A percentile compares a stretch with the other conserved stretches of the same genome.
Conservation (phyloP, 2,329 filamentous ascomycete genomes). For the Fusarium sp. region DNA sequence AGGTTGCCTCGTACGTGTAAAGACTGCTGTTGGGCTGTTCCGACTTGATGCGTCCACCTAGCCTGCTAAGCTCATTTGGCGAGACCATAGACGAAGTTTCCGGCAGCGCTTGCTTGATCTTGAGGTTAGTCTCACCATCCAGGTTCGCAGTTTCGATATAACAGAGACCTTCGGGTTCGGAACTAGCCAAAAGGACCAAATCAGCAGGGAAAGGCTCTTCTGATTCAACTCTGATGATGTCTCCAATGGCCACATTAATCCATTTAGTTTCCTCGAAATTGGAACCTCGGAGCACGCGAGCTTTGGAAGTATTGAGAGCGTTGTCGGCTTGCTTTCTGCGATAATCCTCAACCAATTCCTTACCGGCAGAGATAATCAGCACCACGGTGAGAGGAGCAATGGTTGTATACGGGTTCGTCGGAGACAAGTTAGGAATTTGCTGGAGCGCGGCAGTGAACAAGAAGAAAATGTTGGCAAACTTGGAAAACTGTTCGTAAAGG, state of each 20-base stretch:
- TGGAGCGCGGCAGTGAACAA: constrained; percentile 94
- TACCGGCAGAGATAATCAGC: constrained; percentile 91
- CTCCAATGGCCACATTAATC: constrained; percentile 93
- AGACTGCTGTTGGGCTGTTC: constrained; percentile 98
- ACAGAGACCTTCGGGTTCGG: constrained; percentile 95
- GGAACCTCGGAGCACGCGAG: constrained; percentile 84
- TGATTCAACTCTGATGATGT: constrained; percentile 91
- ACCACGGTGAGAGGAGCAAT: constrained; percentile 94
- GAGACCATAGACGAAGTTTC: constrained; percentile 92
- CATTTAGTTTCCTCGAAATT: constrained; percentile 89
- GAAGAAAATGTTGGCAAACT: constrained; percentile 99
- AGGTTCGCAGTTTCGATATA: constrained; percentile 99
- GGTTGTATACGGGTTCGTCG: constrained; percentile 95
- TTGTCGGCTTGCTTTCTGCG: constrained; percentile 89
- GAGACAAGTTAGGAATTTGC: constrained; percentile 94
- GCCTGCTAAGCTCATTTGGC: constrained; percentile 82
- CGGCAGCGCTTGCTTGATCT: constrained; percentile 97
- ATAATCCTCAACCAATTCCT: constrained; percentile 94
- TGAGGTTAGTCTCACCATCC: constrained; percentile 97
- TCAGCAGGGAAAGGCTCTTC: constrained; percentile 97
- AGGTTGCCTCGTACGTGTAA: constrained; percentile 96
- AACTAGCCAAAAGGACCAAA: constrained; percentile 90
- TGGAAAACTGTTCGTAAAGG: constrained; percentile 97
- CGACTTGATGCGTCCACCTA: constrained; percentile 88
- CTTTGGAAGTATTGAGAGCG: constrained; percentile 87